Percentiles rank a stretch among this genome's conserved stretches.
Evolutionary conservation across 257 asterid genomes (phyloP).

Genomic region (Solanum pimpinellifolium): DNA sequence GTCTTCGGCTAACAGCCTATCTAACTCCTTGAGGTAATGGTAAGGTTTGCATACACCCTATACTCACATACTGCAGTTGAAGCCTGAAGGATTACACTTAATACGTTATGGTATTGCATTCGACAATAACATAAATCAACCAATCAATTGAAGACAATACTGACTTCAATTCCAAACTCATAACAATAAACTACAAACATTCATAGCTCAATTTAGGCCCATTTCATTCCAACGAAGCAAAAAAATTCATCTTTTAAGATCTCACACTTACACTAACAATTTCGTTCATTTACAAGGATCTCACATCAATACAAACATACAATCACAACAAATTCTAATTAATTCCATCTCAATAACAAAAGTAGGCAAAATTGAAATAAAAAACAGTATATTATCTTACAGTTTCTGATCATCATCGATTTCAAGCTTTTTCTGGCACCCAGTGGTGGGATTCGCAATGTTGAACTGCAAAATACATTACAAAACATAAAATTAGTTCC

Average conservation of each 20-base stretch:
- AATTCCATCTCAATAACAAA: neutral
- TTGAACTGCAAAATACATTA: neutral
- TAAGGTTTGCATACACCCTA: neutral
- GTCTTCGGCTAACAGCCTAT: no score
- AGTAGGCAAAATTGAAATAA: neutral
- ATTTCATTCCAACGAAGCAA: neutral
- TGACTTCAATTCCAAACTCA: neutral
- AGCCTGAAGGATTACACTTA: neutral
- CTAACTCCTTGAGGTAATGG: neutral
- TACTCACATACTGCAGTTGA: neutral
- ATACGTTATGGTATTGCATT: no score
- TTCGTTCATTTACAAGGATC: neutral
- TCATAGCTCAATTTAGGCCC: neutral
- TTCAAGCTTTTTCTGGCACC: neutral
- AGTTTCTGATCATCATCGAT: neutral
- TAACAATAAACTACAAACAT: neutral
- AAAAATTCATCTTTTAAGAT: neutral
- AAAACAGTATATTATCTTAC: neutral
- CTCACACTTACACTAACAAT: neutral
- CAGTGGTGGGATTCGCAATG: conserved; percentile 1
- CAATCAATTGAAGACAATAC: neutral
- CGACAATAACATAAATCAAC: neutral
- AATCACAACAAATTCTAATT: neutral
- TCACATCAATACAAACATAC: neutral
- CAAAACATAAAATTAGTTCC: neutral